phyloP scores from a whole-genome alignment of 176 grass and related monocot genomes.

The Hyparrhenia diplandra region DNA sequence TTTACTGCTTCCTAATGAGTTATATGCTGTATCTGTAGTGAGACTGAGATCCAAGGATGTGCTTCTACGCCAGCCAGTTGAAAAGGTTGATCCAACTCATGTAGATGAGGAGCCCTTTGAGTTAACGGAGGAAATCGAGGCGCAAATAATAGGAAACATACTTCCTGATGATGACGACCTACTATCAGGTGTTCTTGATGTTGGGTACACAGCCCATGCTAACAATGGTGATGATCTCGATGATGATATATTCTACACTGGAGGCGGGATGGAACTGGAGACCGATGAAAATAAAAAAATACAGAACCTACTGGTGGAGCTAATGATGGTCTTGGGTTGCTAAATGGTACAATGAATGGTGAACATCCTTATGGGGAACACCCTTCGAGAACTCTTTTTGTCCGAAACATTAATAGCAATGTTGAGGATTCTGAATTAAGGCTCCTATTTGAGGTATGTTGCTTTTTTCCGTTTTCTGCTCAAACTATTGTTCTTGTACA shows the following conservation, averaged over 20 bases:
- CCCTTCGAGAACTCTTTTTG: slow-evolving; percentile 92
- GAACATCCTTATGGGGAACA: slow-evolving; percentile 88
- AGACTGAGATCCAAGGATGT: slow-evolving; percentile 51
- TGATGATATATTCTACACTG: slow-evolving; percentile 84
- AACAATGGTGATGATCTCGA: slow-evolving; percentile 72
- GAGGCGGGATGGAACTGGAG: slow-evolving; percentile 92
- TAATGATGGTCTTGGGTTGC: slow-evolving; percentile 29
- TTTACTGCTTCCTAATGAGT: slow-evolving; percentile 3
- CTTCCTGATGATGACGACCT: slow-evolving; percentile 93
- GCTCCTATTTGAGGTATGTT: slow-evolving; percentile 66
- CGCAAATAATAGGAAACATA: slow-evolving; percentile 82
- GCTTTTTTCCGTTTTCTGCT: neutral
- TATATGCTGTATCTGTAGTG: slow-evolving; percentile 45
- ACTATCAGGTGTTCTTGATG: slow-evolving; percentile 71
- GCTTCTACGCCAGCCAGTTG: slow-evolving; percentile 37
- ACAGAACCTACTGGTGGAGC: slow-evolving; percentile 44
- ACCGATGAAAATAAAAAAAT: slow-evolving; percentile 51
- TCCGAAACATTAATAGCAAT: slow-evolving; percentile 94
- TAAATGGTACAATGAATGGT: slow-evolving; percentile 62
- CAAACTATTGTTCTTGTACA: neutral
- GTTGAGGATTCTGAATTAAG: slow-evolving; percentile 83
- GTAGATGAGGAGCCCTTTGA: slow-evolving; percentile 72
- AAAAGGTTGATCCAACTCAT: slow-evolving; percentile 45
- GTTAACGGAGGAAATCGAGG: slow-evolving; percentile 74
- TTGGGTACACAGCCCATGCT: slow-evolving; percentile 39